Percentiles rank a stretch among this genome's conserved stretches.
phyloP scores from a whole-genome alignment of 495 filamentous ascomycete species.

The Penicillium nucicola region DNA sequence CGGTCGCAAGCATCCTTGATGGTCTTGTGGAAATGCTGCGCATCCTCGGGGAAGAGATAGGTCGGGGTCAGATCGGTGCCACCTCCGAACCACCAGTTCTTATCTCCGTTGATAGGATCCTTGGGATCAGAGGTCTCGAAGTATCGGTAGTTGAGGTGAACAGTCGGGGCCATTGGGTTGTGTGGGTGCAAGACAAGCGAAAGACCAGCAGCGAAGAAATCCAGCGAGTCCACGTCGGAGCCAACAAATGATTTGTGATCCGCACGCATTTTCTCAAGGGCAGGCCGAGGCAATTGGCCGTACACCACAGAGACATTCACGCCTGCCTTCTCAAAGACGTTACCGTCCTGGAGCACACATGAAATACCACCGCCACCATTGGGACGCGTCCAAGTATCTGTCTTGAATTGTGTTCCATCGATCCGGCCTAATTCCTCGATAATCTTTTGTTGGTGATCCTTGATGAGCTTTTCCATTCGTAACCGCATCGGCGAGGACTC shows the following conservation, averaged over 20 bases:
- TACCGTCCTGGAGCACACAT: slow-evolving; percentile 91
- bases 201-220: slow-evolving; percentile 92
- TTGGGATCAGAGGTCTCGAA: slow-evolving; percentile 78
- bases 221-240: slow-evolving; percentile 70
- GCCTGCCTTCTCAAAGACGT: slow-evolving; percentile 97
- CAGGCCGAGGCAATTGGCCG: slow-evolving; percentile 81
- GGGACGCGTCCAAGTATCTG: slow-evolving; percentile 84
- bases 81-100: slow-evolving; percentile 95
- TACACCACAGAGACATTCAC: slow-evolving; percentile 96
- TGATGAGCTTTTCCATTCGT: slow-evolving; percentile 94
- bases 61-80: slow-evolving; percentile 90
- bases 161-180: slow-evolving; percentile 96
- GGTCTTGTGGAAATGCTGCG: slow-evolving; percentile 89
- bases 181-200: slow-evolving; percentile 88
- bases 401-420: slow-evolving; percentile 75
- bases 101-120: slow-evolving; percentile 63
- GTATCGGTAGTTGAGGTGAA: slow-evolving; percentile 98
- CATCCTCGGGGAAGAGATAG: slow-evolving; percentile 96
- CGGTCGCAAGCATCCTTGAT: slow-evolving; percentile 92
- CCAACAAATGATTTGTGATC: slow-evolving; percentile 87
- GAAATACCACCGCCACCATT: slow-evolving; percentile 84
- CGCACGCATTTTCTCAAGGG: slow-evolving; percentile 88
- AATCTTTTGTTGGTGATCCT: slow-evolving; percentile 84
- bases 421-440: slow-evolving; percentile 74
- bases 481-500: slow-evolving; percentile 89